Conservation (phyloP, 495 filamentous ascomycete species). For the Penicillium daleae region DNA sequence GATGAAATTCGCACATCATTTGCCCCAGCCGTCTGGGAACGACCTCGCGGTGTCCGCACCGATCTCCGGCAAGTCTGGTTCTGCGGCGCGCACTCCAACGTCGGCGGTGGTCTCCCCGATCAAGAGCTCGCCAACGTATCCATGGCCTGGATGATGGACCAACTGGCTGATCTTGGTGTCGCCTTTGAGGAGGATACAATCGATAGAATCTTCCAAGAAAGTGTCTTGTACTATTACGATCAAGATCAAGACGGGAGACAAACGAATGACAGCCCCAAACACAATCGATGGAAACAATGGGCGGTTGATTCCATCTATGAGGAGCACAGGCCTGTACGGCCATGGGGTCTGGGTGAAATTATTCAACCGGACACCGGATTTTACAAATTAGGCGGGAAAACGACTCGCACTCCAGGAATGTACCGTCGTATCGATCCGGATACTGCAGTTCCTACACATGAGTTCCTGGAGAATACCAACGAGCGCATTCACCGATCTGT, state of each 20-base stretch:
- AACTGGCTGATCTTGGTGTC: slow-evolving; percentile 63
- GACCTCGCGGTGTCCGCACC: slow-evolving; percentile 45
- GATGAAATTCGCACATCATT: slow-evolving; percentile 70
- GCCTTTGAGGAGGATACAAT: slow-evolving; percentile 57
- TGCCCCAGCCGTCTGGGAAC: slow-evolving; percentile 66
- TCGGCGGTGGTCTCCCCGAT: slow-evolving; percentile 65
- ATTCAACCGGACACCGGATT: slow-evolving; percentile 49
- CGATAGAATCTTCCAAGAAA: slow-evolving; percentile 52
- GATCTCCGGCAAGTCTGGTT: slow-evolving; percentile 76
- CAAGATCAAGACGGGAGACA: slow-evolving; percentile 16
- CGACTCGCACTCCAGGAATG: slow-evolving; percentile 59
- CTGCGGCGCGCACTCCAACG: slow-evolving; percentile 66
- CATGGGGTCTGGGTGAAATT: slow-evolving; percentile 63
- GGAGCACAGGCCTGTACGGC: slow-evolving; percentile 53
- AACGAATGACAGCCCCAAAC: slow-evolving; percentile 10
- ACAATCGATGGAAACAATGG: slow-evolving; percentile 40
- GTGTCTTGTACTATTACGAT: slow-evolving; percentile 48
- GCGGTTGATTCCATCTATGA: slow-evolving; percentile 49
- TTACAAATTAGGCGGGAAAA: slow-evolving; percentile 56
- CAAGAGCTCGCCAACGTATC: slow-evolving; percentile 66
- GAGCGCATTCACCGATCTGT: slow-evolving; percentile 68
- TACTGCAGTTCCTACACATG: slow-evolving; percentile 40
- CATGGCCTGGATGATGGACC: slow-evolving; percentile 76
- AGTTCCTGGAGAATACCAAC: slow-evolving; percentile 60
- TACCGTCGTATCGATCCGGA: slow-evolving; percentile 59